phyloP scores from a whole-genome alignment of 441 rosid genomes.

The Mallotus japonicus region DNA sequence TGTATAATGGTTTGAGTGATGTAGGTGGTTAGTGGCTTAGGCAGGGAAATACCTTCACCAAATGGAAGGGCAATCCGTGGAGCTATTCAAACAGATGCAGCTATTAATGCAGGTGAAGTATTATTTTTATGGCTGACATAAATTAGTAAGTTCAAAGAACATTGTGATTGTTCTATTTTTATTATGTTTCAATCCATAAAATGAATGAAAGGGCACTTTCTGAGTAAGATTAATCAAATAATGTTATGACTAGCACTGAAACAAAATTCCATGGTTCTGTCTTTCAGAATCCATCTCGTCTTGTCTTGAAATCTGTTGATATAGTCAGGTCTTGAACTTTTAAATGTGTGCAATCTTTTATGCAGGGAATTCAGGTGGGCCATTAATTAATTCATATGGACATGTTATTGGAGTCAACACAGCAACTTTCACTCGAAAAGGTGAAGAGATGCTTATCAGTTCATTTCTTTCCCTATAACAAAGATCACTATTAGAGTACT shows the following conservation, averaged over 20 bases:
- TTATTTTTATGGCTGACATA: background rate
- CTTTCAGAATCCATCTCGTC: background rate
- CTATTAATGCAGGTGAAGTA: slow-evolving; percentile 60
- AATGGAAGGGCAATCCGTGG: slow-evolving; percentile 70
- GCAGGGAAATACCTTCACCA: slow-evolving; percentile 80
- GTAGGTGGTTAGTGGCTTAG: slow-evolving; percentile 78
- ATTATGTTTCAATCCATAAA: too few relatives aligned
- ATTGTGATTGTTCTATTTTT: background rate
- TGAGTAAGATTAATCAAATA: background rate
- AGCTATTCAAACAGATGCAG: slow-evolving; percentile 87
- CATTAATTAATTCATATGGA: slow-evolving; percentile 69
- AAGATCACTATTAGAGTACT: background rate
- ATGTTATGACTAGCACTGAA: background rate
- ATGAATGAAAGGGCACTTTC: too few relatives aligned
- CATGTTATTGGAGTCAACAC: slow-evolving; percentile 92
- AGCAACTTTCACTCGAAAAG: slow-evolving; percentile 82
- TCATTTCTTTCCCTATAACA: background rate
- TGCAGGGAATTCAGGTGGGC: slow-evolving; percentile 84
- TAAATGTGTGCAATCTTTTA: background rate
- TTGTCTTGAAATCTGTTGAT: background rate
- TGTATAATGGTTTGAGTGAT: slow-evolving; percentile 7
- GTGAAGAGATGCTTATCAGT: slow-evolving; percentile 25
- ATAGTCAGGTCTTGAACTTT: background rate
- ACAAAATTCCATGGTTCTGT: background rate
- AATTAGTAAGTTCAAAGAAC: background rate